These are phyloP conservation scores for Aureobasidium melanogenum DNA, from an alignment of 2,329 filamentous ascomycete species.

Conservation along the genomic window DNA sequence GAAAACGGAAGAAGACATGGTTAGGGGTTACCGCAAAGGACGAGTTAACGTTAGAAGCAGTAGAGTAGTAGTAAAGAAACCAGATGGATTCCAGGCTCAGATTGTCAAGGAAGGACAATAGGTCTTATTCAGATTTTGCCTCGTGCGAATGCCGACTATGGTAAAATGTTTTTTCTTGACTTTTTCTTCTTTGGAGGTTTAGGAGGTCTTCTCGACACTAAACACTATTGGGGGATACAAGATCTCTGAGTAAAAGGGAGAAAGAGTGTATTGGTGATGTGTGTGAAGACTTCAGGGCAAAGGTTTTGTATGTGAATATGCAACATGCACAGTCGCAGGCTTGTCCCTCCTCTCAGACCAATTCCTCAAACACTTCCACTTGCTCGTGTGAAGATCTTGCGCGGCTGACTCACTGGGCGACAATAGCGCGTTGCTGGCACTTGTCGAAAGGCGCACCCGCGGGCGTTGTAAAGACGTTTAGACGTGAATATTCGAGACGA, in stretches of 20 bases:
- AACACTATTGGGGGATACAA: conserved; percentile 10
- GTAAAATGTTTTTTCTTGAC: conserved; percentile 10
- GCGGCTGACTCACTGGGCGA: conserved; percentile 9
- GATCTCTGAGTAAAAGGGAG: conserved; percentile 4
- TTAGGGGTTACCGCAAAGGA: conserved; percentile 3
- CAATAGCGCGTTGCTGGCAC: conserved; percentile 2
- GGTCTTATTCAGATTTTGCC: conserved; percentile 12
- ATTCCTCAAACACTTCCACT: conserved; percentile 11
- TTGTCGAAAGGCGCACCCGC: neutral
- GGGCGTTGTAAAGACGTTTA: neutral
- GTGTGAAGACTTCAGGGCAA: conserved; percentile 7
- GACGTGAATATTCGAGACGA: neutral
- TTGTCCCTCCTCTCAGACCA: conserved; percentile 10
- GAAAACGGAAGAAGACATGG: conserved; percentile 93
- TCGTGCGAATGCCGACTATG: conserved; percentile 11
- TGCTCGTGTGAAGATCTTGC: conserved; percentile 11
- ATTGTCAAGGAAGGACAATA: conserved; percentile 13
- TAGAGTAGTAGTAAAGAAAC: neutral
- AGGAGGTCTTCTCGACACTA: conserved; percentile 7
- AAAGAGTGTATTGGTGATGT: conserved; percentile 8
- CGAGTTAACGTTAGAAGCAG: conserved; percentile 1
- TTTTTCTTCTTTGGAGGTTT: conserved; percentile 9
- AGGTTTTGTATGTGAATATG: conserved; percentile 7
- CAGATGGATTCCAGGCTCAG: conserved; percentile 11
- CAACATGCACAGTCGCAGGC: neutral